Conservation (phyloP, 495 filamentous ascomycete genomes). For the Astrothelium macrocarpum region DNA sequence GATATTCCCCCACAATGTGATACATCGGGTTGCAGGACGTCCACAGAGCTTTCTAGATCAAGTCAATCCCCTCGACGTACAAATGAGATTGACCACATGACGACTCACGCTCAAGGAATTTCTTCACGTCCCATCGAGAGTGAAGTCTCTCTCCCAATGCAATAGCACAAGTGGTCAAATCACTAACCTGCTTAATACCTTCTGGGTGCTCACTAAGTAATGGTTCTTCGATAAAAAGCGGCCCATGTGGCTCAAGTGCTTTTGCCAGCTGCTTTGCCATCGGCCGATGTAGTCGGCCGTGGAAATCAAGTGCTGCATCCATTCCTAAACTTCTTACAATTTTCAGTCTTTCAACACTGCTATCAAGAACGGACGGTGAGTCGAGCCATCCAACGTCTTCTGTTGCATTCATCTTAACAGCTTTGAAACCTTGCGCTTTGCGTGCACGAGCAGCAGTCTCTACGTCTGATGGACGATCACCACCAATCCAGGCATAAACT, state of each 20-base stretch:
- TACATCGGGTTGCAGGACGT: slow-evolving; percentile 70
- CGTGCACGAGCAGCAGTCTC: slow-evolving; percentile 42
- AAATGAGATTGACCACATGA: too few species aligned
- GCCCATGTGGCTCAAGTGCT: slow-evolving; percentile 57
- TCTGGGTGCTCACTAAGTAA: slow-evolving; percentile 62
- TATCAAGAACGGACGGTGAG: slow-evolving; percentile 53
- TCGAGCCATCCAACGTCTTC: slow-evolving; percentile 74
- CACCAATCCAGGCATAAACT: slow-evolving; percentile 84
- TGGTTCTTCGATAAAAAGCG: slow-evolving; percentile 76
- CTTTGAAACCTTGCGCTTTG: slow-evolving; percentile 59
- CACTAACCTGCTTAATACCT: slow-evolving; percentile 55
- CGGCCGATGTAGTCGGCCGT: slow-evolving; percentile 67
- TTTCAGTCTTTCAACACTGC: slow-evolving; percentile 58
- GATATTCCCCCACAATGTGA: slow-evolving; percentile 68
- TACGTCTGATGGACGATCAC: slow-evolving; percentile 66
- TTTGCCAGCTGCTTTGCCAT: slow-evolving; percentile 71
- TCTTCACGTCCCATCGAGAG: slow-evolving; percentile 66
- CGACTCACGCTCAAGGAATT: slow-evolving; percentile 36
- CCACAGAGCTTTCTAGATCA: slow-evolving; percentile 55
- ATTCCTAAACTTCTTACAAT: slow-evolving; percentile 60
- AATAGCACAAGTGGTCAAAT: slow-evolving; percentile 55
- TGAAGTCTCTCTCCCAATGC: slow-evolving; percentile 69
- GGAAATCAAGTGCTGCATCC: slow-evolving; percentile 68
- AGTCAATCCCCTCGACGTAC: too few species aligned
- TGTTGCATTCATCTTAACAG: slow-evolving; percentile 76